These are phyloP conservation scores for Nicotiana rustica DNA, from an alignment of 305 asterid species.

Conservation along the genomic window DNA sequence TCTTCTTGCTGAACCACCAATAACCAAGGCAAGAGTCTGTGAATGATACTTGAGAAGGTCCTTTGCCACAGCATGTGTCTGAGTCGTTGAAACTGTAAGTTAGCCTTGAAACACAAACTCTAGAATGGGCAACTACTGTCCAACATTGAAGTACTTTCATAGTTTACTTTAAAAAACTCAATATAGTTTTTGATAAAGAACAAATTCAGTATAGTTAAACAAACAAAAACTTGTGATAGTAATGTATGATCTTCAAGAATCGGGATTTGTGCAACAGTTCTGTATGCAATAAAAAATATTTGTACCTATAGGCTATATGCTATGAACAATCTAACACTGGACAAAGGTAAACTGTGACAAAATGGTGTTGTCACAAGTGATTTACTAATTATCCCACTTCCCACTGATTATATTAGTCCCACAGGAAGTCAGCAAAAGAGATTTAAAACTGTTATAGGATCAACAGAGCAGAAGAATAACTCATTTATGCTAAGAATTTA, in stretches of 20 bases:
- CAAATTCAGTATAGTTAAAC: neutral
- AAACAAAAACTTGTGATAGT: neutral
- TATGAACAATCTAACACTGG: neutral
- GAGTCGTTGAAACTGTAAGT: conserved; percentile 38
- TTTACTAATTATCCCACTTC: neutral
- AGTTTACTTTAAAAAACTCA: neutral
- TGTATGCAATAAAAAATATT: neutral
- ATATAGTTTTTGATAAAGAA: neutral
- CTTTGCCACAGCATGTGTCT: conserved; percentile 93
- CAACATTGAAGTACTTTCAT: neutral
- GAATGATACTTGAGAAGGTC: conserved; percentile 90
- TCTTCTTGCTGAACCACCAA: conserved; percentile 86
- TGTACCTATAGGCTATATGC: neutral
- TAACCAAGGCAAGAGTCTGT: conserved; percentile 79
- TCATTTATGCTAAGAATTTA: conserved; percentile 23
- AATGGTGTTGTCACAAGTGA: neutral
- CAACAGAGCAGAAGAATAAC: neutral
- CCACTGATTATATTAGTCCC: neutral
- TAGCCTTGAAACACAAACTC: conserved; percentile 29
- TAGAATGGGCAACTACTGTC: neutral
- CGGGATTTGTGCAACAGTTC: neutral
- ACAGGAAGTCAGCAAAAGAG: conserved; percentile 4
- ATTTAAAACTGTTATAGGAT: neutral
- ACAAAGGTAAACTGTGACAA: conserved; percentile 16
- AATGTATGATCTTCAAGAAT: neutral